Conservation (phyloP, 805 yeast genomes). For the Metschnikowia chrysomelidarum region DNA sequence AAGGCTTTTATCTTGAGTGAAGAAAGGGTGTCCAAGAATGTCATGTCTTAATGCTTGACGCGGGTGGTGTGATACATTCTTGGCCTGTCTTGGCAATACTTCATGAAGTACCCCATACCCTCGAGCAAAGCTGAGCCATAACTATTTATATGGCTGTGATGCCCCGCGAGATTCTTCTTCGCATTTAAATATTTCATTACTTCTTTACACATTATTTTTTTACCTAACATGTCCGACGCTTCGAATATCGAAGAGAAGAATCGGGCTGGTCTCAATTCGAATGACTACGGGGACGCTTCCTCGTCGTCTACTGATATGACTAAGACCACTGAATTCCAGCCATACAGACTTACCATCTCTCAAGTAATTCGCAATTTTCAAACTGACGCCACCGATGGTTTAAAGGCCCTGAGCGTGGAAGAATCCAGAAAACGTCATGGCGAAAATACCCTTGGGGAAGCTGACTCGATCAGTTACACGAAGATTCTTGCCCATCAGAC, state of each 20-base stretch:
- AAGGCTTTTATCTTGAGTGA: too few relatives aligned
- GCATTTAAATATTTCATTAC: conserved; percentile 1
- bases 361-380: conserved; percentile 37
- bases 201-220: background rate
- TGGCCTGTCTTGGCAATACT: conserved; percentile 15
- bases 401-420: conserved; percentile 27
- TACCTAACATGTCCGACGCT: conserved; percentile 3
- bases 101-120: conserved; percentile 12
- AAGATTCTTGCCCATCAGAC: conserved; percentile 63
- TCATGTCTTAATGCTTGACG: too few relatives aligned
- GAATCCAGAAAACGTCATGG: conserved; percentile 42
- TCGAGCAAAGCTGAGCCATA: conserved; percentile 1
- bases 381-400: conserved; percentile 50
- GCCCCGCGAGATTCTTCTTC: conserved; percentile 1
- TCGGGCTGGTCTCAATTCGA: conserved; percentile 4
- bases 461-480: conserved; percentile 49
- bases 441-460: conserved; percentile 60
- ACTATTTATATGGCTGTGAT: conserved; percentile 5
- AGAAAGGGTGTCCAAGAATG: too few relatives aligned
- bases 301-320: conserved; percentile 13
- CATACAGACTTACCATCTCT: conserved; percentile 34
- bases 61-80: conserved; percentile 7
- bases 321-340: conserved; percentile 14
- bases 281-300: conserved; percentile 10
- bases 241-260: conserved; percentile 1